Base-by-base conservation (phyloP, 2,329 filamentous ascomycete genomes). In the Pseudocercospora fijiensis region DNA sequence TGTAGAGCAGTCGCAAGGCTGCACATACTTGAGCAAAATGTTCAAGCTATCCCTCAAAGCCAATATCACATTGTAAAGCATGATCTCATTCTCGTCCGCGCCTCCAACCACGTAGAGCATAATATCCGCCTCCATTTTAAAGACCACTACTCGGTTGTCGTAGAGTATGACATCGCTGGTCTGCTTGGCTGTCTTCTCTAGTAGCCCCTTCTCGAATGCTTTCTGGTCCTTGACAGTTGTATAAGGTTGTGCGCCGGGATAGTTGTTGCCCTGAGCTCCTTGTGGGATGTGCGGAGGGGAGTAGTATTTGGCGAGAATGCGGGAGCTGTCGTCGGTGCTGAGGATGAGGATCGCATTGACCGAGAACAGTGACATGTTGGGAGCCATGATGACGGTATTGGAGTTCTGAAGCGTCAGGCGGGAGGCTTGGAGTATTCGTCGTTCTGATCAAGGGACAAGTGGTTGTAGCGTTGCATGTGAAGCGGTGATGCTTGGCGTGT, bases 81-180 rank as follows among this genome's bases (percentile, higher is more conserved):
- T 83, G 61, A 99, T 90, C 81, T 99, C 95, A 78, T 98, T 99
- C 85, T 99, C 95, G 59, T 97, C 92, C 59, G 91, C 85, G 60
- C 89, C 88, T 69, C 94, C 94, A 10, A 99, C 91, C 26, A 98
- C 90, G 77, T 98, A 98, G 52, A 91, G 86, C 90, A 97, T 97
- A 62, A 98, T 90, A 78, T 99, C 95, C 72, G 91, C 92, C 83
- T 99, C 95, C 82, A 90, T 90, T 87, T 99, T 99, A 84, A 97
- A 99, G 58, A 98, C 89, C 61, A 98, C 92, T 66, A 99, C 90
- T 73, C 92, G 88, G 81, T 96, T 96, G 80, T 99, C 95, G 81
- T 97, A 98, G 61, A 99, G 87, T 72, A 99, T 96, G 73, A 99
- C 95, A 81, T 98, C 95, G 72, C 90, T 92, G 1, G 87, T 93